A percentile compares a stretch with the other conserved stretches of the same genome.
Evolutionary conservation across 345 rosid species (phyloP).

Genomic region (Salix dunnii): DNA sequence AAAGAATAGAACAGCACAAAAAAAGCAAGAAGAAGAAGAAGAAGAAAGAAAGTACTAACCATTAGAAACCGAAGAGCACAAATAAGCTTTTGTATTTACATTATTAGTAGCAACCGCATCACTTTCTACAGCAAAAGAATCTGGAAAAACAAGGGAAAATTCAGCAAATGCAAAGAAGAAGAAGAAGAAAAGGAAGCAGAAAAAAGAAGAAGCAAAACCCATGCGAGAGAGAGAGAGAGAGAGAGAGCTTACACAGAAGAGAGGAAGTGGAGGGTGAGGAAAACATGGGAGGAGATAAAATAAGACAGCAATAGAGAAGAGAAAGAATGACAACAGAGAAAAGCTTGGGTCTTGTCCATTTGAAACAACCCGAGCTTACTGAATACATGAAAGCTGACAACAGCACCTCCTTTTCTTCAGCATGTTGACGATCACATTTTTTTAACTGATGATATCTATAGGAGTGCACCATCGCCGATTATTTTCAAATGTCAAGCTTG

Average conservation of each 20-base stretch:
- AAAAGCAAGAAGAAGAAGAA: not conserved
- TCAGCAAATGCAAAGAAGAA: not conserved
- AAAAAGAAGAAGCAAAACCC: not conserved
- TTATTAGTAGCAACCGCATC: constrained; percentile 30
- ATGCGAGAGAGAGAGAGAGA: not conserved
- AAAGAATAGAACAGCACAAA: not conserved
- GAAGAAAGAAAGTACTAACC: constrained; percentile 39
- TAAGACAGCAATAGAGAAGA: constrained; percentile 54
- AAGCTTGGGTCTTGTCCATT: constrained; percentile 57
- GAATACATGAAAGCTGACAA: constrained; percentile 24
- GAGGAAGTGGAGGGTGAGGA: constrained; percentile 47
- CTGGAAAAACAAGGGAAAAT: constrained; percentile 36
- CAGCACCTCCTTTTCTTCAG: constrained; percentile 38
- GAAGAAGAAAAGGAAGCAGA: not conserved
- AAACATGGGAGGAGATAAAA: constrained; percentile 50
- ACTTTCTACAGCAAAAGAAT: constrained; percentile 43
- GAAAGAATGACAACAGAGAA: constrained; percentile 54
- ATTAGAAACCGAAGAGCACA: constrained; percentile 50
- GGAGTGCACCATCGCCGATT: constrained; percentile 38
- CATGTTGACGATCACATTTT: constrained; percentile 42
- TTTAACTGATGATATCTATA: constrained; percentile 45
- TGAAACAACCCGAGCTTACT: constrained; percentile 33
- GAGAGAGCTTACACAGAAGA: constrained; percentile 45
- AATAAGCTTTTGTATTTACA: constrained; percentile 30
- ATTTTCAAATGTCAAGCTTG: not conserved